Percentiles rank a stretch among this genome's conserved stretches.
phyloP scores from a whole-genome alignment of 1,139 yeast genomes.

The Scheffersomyces insectosa region DNA sequence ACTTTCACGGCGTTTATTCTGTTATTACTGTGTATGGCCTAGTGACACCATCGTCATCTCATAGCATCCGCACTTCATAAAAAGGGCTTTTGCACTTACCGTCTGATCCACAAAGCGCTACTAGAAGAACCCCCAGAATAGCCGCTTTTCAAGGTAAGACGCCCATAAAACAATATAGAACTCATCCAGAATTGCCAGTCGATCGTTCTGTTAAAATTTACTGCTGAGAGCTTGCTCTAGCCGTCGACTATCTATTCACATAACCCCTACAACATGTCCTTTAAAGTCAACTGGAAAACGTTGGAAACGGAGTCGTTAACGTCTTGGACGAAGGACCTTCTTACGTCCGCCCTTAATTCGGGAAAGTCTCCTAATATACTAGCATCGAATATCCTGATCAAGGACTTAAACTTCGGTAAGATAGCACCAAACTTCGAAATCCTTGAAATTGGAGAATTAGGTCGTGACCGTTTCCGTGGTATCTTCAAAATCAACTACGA shows the following conservation, averaged over 20 bases:
- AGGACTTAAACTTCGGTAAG: slow-evolving; percentile 76
- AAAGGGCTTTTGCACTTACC: too few species aligned
- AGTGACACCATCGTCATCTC: too few species aligned
- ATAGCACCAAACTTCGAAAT: slow-evolving; percentile 80
- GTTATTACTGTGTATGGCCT: too few species aligned
- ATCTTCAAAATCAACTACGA: slow-evolving; percentile 78
- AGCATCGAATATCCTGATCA: slow-evolving; percentile 71
- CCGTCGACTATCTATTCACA: background rate
- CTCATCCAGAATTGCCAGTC: too few species aligned
- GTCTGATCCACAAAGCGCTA: too few species aligned
- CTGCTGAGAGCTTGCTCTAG: too few species aligned
- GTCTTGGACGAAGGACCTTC: slow-evolving; percentile 64
- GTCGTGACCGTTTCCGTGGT: slow-evolving; percentile 77
- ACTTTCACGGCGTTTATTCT: too few species aligned
- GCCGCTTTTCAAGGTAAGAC: too few species aligned
- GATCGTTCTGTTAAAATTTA: too few species aligned
- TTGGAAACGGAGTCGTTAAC: slow-evolving; percentile 69
- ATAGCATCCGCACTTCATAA: too few species aligned
- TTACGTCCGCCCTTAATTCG: slow-evolving; percentile 77
- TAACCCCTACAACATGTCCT: slow-evolving; percentile 53
- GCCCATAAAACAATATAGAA: too few species aligned
- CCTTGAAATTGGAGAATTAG: slow-evolving; percentile 83
- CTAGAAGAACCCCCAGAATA: too few species aligned
- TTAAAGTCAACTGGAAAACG: slow-evolving; percentile 79
- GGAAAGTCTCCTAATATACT: slow-evolving; percentile 75